Evolutionary conservation across 805 yeast species (phyloP), one percentile per base, ranked within the genome.

Genomic region (Kuraishia ogatae): DNA sequence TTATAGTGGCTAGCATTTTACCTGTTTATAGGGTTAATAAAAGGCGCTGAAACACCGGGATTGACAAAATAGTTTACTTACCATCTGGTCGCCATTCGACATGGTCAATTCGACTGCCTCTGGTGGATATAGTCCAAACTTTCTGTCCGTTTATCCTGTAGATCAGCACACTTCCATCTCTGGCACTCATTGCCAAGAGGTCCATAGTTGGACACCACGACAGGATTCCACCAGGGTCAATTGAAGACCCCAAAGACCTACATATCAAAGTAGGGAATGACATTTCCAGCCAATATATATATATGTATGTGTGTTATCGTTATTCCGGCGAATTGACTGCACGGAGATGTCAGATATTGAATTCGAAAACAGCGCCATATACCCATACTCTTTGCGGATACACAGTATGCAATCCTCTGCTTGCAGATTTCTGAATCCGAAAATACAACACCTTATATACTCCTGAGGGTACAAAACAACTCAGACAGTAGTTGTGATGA

Each of bases 151-250:
- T 65, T 21, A 66, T 54, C 55, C 75, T 57, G 48, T 66, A 67
- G 8, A 67, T 59, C 66, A 66, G 66, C 15, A 71, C 52, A 1
- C 67, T 64, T 20, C 59, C 59, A n/a, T 63, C 62, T 48, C 58
- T 58, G 28, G 67, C 54, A 51, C 66, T 64, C 26, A 65, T 62
- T 0, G 71, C 62, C 4, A 68, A 50, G 29, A 71, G 61, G 51
- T 68, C 70, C 73, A 71, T 70, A 1, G 69, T 62, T 10, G 74
- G 74, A 57, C 73, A 70, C 59, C 55, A 55, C 5, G 43, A 35
- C 43, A 35, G n/a, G 43, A 35, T 35, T 15, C 43, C 13, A 35
- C 53, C 35, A 2, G 28, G 43, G 13, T 35, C 43, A 15, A 35
- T 15, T 35, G 43, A 35, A 35, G 43, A 15, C 43, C 4, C 17